phyloP scores from a whole-genome alignment of 164 flowering plant species.

The Stephania japonica region DNA sequence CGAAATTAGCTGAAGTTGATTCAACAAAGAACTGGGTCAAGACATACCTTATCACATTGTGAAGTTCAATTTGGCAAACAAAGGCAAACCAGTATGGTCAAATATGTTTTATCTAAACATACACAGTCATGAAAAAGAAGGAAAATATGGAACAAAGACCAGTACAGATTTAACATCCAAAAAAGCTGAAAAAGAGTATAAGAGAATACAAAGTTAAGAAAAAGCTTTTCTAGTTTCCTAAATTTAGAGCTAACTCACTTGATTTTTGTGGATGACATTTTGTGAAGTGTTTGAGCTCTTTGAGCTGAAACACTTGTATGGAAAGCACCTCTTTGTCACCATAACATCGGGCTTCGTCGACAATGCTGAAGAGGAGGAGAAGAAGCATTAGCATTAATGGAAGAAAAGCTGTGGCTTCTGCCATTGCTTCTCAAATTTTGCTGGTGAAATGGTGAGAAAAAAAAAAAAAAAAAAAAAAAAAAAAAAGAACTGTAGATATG shows the following conservation, averaged over 20 bases:
- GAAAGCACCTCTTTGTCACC: constrained; percentile 34
- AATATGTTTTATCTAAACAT: no score
- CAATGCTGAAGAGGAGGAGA: constrained; percentile 14
- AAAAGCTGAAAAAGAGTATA: background rate
- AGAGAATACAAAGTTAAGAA: background rate
- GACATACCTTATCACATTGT: no score
- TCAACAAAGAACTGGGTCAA: background rate
- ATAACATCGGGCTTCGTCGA: constrained; percentile 20
- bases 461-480: background rate
- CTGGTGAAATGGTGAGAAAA: constrained; percentile 8
- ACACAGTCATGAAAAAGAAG: background rate
- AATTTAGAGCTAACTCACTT: constrained; percentile 37
- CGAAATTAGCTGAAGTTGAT: background rate
- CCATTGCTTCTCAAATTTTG: constrained; percentile 22
- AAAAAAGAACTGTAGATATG: background rate
- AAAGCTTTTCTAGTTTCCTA: background rate
- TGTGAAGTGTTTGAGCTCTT: constrained; percentile 13
- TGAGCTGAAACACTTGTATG: constrained; percentile 31
- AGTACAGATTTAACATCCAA: background rate
- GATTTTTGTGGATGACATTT: constrained; percentile 47
- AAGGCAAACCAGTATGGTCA: background rate
- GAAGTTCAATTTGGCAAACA: background rate
- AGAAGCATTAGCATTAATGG: constrained; percentile 18
- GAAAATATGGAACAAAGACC: background rate
- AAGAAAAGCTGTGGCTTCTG: constrained; percentile 14